Percentiles rank a stretch among this genome's conserved stretches.
phyloP scores from a whole-genome alignment of 129 eudicot species.

The Flaveria linearis region DNA sequence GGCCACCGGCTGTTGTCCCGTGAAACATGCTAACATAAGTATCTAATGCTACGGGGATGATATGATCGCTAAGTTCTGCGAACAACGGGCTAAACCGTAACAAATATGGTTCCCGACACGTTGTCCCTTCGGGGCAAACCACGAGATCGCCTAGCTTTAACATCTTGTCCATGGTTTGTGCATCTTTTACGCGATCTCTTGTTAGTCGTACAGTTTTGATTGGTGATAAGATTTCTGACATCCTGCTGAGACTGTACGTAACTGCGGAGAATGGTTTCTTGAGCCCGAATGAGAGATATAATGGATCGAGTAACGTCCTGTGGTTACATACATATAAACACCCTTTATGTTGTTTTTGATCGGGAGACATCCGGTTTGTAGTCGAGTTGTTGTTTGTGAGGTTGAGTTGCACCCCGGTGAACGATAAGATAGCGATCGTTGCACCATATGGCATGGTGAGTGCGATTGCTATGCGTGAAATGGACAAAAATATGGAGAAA shows the following conservation, averaged over 20 bases:
- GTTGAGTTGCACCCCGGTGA: conserved; percentile 51
- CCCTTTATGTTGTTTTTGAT: conserved; percentile 38
- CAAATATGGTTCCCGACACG: conserved; percentile 76
- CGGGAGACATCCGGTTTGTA: background rate
- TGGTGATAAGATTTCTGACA: conserved; percentile 65
- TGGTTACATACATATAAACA: conserved; percentile 73
- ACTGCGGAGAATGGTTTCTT: conserved; percentile 53
- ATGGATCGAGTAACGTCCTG: conserved; percentile 63
- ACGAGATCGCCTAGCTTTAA: conserved; percentile 60
- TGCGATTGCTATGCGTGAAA: conserved; percentile 40
- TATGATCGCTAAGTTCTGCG: conserved; percentile 55
- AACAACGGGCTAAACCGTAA: conserved; percentile 71
- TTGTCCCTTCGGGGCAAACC: conserved; percentile 90
- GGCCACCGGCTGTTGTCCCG: conserved; percentile 73
- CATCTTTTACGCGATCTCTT: conserved; percentile 51
- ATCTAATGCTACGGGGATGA: conserved; percentile 71
- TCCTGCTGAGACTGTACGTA: conserved; percentile 58
- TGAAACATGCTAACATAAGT: conserved; percentile 61
- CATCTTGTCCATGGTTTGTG: conserved; percentile 46
- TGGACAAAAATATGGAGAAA: conserved; percentile 39
- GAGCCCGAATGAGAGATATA: conserved; percentile 45
- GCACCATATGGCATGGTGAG: conserved; percentile 35
- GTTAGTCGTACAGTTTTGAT: conserved; percentile 62
- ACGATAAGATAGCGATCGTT: conserved; percentile 32
- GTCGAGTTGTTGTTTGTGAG: conserved; percentile 23